Conservation (phyloP, 371 early-diverging fungal genomes). For the Circinella minor region DNA sequence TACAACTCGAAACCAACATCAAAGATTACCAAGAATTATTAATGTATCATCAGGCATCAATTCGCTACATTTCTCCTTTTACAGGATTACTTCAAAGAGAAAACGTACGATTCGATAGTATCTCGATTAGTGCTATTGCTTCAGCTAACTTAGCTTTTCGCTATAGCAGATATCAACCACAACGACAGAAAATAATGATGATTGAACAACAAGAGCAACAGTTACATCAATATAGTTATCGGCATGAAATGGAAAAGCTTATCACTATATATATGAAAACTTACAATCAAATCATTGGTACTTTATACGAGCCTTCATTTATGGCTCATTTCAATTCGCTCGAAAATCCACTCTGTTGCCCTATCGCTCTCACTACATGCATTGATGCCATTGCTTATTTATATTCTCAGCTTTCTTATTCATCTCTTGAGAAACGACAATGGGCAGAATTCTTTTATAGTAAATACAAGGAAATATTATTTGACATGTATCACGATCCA, state of each 20-base stretch:
- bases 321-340: slow-evolving; percentile 2
- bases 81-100: slow-evolving; percentile 5
- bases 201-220: neutral
- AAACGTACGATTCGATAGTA: neutral
- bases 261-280: slow-evolving; percentile 5
- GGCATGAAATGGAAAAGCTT: neutral
- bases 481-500: slow-evolving; percentile 29
- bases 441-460: slow-evolving; percentile 25
- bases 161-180: neutral
- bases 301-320: slow-evolving; percentile 12
- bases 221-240: neutral
- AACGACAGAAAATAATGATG: neutral
- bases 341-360: slow-evolving; percentile 14
- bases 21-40: slow-evolving; percentile 15
- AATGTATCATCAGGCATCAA: slow-evolving; percentile 10
- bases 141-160: neutral
- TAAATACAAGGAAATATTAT: slow-evolving; percentile 1
- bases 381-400: slow-evolving; percentile 3
- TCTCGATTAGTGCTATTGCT: neutral
- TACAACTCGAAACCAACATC: slow-evolving; percentile 14
- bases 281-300: neutral
- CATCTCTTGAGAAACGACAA: slow-evolving; percentile 9
- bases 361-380: slow-evolving; percentile 21
- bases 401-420: slow-evolving; percentile 3
- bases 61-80: slow-evolving; percentile 21